Conservation (phyloP, 2,329 filamentous ascomycete genomes). For the Trichophyton simii region DNA sequence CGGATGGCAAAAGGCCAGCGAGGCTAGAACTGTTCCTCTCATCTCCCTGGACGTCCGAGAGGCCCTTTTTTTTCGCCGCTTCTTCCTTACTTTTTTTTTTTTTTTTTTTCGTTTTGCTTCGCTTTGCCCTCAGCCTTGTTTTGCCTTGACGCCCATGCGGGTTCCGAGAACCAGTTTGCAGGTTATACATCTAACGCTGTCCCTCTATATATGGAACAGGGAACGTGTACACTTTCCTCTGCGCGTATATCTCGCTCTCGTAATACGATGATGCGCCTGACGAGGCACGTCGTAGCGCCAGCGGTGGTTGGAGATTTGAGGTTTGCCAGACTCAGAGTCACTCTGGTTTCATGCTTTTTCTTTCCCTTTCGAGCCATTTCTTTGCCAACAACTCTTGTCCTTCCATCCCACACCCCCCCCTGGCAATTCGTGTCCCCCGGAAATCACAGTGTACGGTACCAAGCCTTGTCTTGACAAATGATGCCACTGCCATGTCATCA, state of each 20-base stretch:
- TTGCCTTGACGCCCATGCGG: background rate
- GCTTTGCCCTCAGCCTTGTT: background rate
- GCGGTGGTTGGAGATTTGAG: no score
- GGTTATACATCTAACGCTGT: background rate
- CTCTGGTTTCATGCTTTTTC: background rate
- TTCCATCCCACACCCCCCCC: background rate
- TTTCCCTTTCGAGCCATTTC: background rate
- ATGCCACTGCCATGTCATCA: slow-evolving; percentile 1
- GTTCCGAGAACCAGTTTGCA: background rate
- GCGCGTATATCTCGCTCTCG: background rate
- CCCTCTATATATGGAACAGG: background rate
- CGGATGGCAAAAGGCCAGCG: background rate
- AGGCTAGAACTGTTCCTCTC: background rate
- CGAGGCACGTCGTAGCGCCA: no score
- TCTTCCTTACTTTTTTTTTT: background rate
- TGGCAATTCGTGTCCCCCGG: background rate
- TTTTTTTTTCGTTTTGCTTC: background rate
- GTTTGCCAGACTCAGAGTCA: no score
- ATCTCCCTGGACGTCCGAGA: background rate
- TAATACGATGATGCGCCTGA: no score
- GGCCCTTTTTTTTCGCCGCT: background rate
- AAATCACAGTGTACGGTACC: background rate
- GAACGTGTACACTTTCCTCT: background rate
- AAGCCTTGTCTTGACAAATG: background rate
- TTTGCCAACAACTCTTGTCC: background rate